phyloP scores from a whole-genome alignment of 176 grass and related monocot species.

The Phoenix dactylifera region DNA sequence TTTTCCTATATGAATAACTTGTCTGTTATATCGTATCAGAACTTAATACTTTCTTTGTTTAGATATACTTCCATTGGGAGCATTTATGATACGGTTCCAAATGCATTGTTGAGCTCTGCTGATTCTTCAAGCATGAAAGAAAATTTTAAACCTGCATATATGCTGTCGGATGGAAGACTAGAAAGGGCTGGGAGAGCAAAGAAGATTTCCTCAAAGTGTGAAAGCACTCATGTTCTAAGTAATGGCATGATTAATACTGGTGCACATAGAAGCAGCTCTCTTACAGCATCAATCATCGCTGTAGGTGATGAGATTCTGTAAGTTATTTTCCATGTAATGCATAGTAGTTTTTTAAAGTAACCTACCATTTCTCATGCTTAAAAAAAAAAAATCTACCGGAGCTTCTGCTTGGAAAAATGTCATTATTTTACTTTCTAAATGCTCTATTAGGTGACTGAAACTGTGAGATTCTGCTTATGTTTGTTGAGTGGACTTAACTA shows the following conservation, averaged over 20 bases:
- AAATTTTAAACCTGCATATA: slow-evolving; percentile 93
- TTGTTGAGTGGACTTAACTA: no score
- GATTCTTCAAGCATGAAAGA: slow-evolving; percentile 45
- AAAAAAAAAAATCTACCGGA: no score
- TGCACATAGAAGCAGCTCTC: slow-evolving; percentile 27
- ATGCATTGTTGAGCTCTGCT: slow-evolving; percentile 61
- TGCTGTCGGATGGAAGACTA: slow-evolving; percentile 92
- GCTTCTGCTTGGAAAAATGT: no score
- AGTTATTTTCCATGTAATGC: slow-evolving; percentile 26
- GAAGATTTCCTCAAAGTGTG: slow-evolving; percentile 39
- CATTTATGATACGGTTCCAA: slow-evolving; percentile 95
- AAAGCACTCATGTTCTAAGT: slow-evolving; percentile 32
- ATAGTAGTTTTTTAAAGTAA: no score
- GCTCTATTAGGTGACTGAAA: no score
- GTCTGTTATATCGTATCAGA: no score
- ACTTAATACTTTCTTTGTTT: slow-evolving; percentile 16
- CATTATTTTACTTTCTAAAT: no score
- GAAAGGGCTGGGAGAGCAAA: slow-evolving; percentile 96
- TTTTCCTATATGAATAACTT: no score
- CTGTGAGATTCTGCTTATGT: no score
- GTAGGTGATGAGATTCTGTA: slow-evolving; percentile 93
- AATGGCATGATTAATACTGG: slow-evolving; percentile 42
- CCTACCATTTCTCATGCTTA: no score
- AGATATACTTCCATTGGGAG: slow-evolving; percentile 99
- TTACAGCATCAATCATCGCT: slow-evolving; percentile 62